Evolutionary conservation across 2,329 filamentous ascomycete genomes (phyloP).

Genomic region (Juglanconis sp.): DNA sequence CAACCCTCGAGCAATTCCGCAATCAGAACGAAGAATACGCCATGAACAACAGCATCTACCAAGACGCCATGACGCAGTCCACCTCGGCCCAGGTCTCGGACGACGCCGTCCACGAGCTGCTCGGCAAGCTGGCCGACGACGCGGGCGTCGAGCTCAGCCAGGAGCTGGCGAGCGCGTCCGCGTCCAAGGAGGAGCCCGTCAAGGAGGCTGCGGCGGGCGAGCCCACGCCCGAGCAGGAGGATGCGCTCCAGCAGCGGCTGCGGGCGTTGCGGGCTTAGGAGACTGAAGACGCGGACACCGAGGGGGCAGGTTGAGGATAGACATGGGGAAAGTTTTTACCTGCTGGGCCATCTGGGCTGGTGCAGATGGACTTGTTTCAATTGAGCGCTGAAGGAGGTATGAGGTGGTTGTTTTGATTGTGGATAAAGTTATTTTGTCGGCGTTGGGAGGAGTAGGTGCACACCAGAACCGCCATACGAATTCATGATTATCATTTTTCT

Average conservation of each 20-base stretch:
- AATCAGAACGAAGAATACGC: conserved; percentile 62
- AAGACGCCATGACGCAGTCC: conserved; percentile 77
- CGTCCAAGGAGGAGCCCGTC: conserved; percentile 55
- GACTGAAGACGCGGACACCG: not conserved
- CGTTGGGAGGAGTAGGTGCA: conserved; percentile 13
- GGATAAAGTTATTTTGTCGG: conserved; percentile 3
- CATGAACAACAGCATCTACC: conserved; percentile 72
- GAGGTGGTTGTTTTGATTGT: not conserved
- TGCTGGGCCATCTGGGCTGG: too few species aligned
- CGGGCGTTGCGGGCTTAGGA: conserved; percentile 51
- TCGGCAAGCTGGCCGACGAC: conserved; percentile 83
- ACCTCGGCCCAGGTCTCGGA: conserved; percentile 71
- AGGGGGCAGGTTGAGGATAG: not conserved
- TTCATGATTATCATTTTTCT: conserved; percentile 6
- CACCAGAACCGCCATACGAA: not conserved
- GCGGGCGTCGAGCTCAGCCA: conserved; percentile 78
- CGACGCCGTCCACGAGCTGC: conserved; percentile 81
- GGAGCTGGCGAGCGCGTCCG: conserved; percentile 62
- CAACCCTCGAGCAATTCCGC: conserved; percentile 60
- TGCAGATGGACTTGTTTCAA: too few species aligned
- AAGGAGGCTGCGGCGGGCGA: conserved; percentile 54
- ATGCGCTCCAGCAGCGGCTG: conserved; percentile 64
- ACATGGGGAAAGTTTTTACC: too few species aligned
- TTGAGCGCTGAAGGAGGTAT: not conserved
- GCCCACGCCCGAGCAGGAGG: conserved; percentile 74